phyloP scores from a whole-genome alignment of 768 basidiomycete species.

The Mycena filopes region DNA sequence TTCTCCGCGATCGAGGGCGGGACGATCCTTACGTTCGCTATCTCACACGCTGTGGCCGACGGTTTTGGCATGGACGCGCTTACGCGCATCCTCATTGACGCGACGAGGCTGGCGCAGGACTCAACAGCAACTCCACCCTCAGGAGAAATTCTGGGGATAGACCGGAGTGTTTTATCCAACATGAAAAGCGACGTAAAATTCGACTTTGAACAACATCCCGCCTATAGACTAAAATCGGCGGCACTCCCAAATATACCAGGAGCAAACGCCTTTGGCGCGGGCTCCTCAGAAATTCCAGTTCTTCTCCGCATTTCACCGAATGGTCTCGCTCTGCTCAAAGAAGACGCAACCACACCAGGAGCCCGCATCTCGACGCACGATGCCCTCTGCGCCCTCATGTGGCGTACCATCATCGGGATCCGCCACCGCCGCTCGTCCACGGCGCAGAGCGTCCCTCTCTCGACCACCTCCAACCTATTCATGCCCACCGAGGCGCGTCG shows the following conservation, averaged over 20 bases:
- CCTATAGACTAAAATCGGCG: neutral
- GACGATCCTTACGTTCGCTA: constrained; percentile 19
- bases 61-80: constrained; percentile 6
- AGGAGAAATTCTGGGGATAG: neutral
- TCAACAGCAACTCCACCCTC: neutral
- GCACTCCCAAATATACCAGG: neutral
- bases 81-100: constrained; percentile 9
- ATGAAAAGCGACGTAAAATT: neutral
- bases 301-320: constrained; percentile 1
- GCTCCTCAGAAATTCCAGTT: neutral
- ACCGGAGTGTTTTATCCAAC: constrained; percentile 10
- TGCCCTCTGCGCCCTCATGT: constrained; percentile 13
- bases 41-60: constrained; percentile 14
- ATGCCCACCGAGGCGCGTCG: constrained; percentile 12
- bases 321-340: constrained; percentile 12
- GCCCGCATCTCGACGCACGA: constrained; percentile 14
- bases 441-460: neutral
- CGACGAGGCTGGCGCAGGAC: neutral
- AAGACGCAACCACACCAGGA: constrained; percentile 3
- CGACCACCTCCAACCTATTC: constrained; percentile 10
- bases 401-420: neutral
- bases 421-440: neutral
- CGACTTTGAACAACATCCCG: constrained; percentile 2
- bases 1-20: constrained; percentile 20
- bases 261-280: neutral